Evolutionary conservation across 208 protist genomes (phyloP), one percentile per base, ranked within the genome.

Genomic region (Trypanosoma avium): DNA sequence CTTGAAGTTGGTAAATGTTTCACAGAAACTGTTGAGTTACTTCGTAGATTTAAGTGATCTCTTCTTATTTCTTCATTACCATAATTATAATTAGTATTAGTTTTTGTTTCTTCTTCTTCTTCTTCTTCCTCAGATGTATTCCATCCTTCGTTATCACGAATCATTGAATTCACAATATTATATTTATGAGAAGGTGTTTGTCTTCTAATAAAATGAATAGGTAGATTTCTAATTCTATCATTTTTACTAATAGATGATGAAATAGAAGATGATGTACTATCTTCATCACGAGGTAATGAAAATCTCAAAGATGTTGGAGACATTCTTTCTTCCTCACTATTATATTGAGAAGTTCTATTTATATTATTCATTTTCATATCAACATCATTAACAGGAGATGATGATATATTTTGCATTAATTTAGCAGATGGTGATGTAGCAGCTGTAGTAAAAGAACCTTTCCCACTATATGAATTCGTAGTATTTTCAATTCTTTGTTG

Each of bases 261-360:
- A 6, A 30, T 29, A 3, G 62, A 54, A 9, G 62, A 69, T 32
- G 29, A 59, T 21, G 9, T 27, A 17, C 22, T 61, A 17, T 35
- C 12, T 7, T 60, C 53, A 17, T 69, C 62, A 0, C 43, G 52
- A 4, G 62, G 62, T 27, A 61, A 32, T 7, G 62, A 69, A 43
- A 61, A 69, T 17, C 46, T 52, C 6, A 69, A 32, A 17, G 53
- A 61, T 0, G 43, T 59, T 4, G 62, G 40, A 6, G 62, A 61
- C 27, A 45, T 42, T 13, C 38, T 32, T 17, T 33, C 36, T 4
- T 3, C 4, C 21, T 38, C 52, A 45, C 40, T 35, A 22, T n/a
- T 12, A 21, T 19, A 32, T 22, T 29, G 40, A 40, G 46, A 30
- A 7, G 22, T 42, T 21, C n/a, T n/a, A n/a, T n/a, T n/a, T n/a